phyloP scores from a whole-genome alignment of 2,329 filamentous ascomycete genomes.

The Fusarium sp. region DNA sequence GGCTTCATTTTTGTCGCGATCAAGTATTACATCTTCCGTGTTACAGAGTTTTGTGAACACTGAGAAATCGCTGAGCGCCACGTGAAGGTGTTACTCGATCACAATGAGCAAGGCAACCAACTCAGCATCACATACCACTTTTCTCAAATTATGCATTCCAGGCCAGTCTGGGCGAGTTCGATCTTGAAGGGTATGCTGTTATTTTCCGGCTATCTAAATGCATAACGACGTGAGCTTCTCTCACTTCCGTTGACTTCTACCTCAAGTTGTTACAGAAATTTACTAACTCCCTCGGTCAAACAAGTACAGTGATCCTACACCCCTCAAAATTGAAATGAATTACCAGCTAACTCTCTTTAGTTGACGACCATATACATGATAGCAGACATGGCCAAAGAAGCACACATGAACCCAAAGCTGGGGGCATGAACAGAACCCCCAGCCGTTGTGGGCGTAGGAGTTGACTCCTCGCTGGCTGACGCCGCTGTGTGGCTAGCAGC shows the following conservation, averaged over 20 bases:
- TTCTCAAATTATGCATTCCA: not conserved
- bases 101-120: not conserved
- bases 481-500: conserved; percentile 4
- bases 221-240: not conserved
- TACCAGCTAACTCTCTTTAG: not conserved
- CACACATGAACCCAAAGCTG: conserved; percentile 25
- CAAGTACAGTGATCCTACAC: conserved; percentile 4
- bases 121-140: not conserved
- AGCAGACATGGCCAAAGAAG: conserved; percentile 28
- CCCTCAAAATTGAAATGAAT: not conserved
- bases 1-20: conserved; percentile 1
- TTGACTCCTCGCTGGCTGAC: not conserved
- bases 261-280: conserved; percentile 9
- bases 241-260: conserved; percentile 15
- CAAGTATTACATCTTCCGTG: not conserved
- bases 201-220: not conserved
- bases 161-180: not conserved
- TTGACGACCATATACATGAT: conserved; percentile 30
- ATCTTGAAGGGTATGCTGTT: conserved; percentile 2
- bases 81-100: not conserved
- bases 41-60: not conserved
- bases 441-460: conserved; percentile 18
- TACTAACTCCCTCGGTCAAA: not conserved
- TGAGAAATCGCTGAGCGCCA: not conserved
- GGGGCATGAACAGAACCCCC: conserved; percentile 23